Conservation (phyloP, 208 protist genomes). For the Leishmania guyanensis region DNA sequence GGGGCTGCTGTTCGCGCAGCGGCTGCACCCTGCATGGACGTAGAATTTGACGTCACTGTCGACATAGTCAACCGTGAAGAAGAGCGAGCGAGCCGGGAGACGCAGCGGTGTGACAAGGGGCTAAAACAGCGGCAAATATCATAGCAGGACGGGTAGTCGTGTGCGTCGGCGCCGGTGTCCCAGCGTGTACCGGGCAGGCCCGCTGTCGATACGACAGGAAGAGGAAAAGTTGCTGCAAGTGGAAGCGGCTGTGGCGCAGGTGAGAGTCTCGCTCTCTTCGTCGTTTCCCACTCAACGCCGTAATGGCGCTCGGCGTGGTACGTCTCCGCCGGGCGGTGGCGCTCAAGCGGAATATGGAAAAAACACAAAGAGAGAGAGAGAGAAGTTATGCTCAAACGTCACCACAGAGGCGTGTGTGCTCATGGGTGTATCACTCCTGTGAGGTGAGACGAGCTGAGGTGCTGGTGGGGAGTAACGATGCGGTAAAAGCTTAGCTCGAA, state of each 20-base stretch:
- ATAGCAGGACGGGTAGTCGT: too few species aligned
- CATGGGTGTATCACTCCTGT: neutral
- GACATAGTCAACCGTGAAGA: neutral
- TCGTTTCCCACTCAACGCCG: neutral
- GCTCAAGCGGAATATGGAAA: neutral
- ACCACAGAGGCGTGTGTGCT: neutral
- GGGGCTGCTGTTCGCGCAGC: neutral
- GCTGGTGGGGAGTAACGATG: neutral
- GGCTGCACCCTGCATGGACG: neutral
- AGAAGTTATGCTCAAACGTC: neutral
- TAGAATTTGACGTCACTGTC: neutral
- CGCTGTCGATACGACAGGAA: neutral
- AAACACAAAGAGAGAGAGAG: neutral
- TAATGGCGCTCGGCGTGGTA: conserved; percentile 3
- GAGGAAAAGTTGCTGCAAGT: too few species aligned
- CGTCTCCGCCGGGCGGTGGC: neutral
- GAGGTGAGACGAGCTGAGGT: neutral
- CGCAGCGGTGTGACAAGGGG: neutral
- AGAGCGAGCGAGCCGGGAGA: too few species aligned
- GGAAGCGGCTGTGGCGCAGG: too few species aligned
- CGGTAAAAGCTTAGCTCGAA: neutral
- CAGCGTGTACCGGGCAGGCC: neutral
- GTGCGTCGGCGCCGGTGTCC: too few species aligned
- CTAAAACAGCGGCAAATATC: neutral
- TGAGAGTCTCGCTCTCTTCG: neutral